phyloP scores from a whole-genome alignment of 148 eudicot genomes.

The Rhododendron williamsianum region DNA sequence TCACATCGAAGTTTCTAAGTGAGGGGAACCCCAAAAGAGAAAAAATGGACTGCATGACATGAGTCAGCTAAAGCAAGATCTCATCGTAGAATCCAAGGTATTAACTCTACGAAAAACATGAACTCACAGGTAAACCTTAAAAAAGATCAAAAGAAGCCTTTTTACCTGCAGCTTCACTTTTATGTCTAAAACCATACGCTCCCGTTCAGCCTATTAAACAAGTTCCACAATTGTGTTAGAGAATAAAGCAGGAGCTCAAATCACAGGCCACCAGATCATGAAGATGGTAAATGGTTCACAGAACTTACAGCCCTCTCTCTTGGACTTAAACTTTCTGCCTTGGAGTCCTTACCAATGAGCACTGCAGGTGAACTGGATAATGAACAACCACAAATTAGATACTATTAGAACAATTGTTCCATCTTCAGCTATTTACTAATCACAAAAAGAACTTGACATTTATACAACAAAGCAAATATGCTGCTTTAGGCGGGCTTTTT shows the following conservation, averaged over 20 bases:
- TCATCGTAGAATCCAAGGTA: background rate
- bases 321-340: constrained; percentile 84
- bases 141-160: background rate
- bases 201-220: constrained; percentile 80
- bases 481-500: background rate
- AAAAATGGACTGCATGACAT: background rate
- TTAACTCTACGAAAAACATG: background rate
- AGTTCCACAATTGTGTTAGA: background rate
- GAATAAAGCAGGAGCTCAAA: background rate
- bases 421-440: background rate
- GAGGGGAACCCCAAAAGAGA: background rate
- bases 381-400: constrained; percentile 2
- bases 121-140: background rate
- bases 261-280: constrained; percentile 5
- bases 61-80: background rate
- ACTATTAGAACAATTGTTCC: background rate
- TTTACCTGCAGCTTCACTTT: constrained; percentile 95
- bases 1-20: background rate
- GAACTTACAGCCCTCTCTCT: constrained; percentile 94
- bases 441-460: background rate
- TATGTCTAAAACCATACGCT: constrained; percentile 96
- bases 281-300: background rate
- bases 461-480: constrained; percentile 14
- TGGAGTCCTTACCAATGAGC: constrained; percentile 38
- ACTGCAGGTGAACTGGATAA: constrained; percentile 35